Conservation (phyloP, 148 eudicot species). For the Chenopodium berlandieri region DNA sequence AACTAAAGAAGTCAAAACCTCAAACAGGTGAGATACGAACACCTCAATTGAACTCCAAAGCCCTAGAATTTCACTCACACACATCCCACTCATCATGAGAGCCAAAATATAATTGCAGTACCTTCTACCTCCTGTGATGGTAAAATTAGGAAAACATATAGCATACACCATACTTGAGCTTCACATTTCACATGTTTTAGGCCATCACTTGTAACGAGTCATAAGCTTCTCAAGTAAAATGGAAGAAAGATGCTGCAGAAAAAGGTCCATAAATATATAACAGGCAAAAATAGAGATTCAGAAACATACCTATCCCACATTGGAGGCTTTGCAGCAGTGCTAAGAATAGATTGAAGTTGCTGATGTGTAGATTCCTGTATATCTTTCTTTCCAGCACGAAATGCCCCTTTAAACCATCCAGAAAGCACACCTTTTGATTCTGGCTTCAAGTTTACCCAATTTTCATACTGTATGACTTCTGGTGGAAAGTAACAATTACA, state of each 20-base stretch:
- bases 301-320: too few relatives aligned
- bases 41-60: neutral
- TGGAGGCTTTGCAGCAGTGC: too few relatives aligned
- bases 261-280: too few relatives aligned
- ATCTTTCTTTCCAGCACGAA: too few relatives aligned
- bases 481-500: too few relatives aligned
- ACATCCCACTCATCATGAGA: neutral
- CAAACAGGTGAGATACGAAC: neutral
- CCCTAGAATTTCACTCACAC: neutral
- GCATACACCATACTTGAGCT: neutral
- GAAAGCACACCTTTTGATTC: slow-evolving; percentile 51
- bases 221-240: neutral
- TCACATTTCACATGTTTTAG: neutral
- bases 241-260: too few relatives aligned
- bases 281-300: too few relatives aligned
- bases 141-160: neutral
- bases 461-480: slow-evolving; percentile 82
- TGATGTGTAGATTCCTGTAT: too few relatives aligned
- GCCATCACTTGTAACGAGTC: neutral
- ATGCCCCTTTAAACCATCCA: slow-evolving; percentile 81
- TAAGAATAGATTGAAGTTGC: too few relatives aligned
- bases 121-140: neutral
- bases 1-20: neutral
- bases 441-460: slow-evolving; percentile 64
- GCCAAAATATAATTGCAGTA: neutral